Percentiles rank a stretch among this genome's conserved stretches.
Evolutionary conservation across 192 early-diverging fungal species (phyloP).

Genomic region (Coemansia sp.): DNA sequence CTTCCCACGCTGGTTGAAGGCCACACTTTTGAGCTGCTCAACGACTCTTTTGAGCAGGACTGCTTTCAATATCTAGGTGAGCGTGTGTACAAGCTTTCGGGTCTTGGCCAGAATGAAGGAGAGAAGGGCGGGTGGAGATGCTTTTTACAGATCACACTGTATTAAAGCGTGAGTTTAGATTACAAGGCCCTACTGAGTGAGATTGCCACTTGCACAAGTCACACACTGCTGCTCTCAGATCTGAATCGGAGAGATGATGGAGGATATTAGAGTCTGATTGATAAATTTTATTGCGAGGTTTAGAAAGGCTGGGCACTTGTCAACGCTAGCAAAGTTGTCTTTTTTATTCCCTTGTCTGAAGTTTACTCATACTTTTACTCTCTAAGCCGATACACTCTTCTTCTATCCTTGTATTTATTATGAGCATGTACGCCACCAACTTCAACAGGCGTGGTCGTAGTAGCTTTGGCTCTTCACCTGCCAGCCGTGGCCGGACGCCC

Average conservation of each 20-base stretch:
- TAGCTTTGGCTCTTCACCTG: no score
- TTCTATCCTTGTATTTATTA: no score
- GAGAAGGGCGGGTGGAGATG: neutral
- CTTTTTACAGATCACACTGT: neutral
- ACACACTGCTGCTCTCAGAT: neutral
- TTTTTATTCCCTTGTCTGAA: no score
- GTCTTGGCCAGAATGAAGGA: neutral
- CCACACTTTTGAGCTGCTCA: neutral
- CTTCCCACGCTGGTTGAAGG: neutral
- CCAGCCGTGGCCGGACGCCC: no score
- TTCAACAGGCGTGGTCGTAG: no score
- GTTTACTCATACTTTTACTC: no score
- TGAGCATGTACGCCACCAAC: no score
- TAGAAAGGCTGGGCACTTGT: no score
- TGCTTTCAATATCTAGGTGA: neutral
- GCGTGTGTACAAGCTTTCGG: slow-evolving; percentile 2
- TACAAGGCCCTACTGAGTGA: neutral
- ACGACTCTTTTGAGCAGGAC: neutral
- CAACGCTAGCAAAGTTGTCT: no score
- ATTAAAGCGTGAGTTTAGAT: neutral
- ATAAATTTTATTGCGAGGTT: no score
- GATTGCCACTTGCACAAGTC: neutral
- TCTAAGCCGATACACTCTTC: no score
- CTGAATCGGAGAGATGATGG: neutral
- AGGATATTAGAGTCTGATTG: no score